Evolutionary conservation across 2,329 filamentous ascomycete species (phyloP).

Genomic region (Ophiostoma ulmi): DNA sequence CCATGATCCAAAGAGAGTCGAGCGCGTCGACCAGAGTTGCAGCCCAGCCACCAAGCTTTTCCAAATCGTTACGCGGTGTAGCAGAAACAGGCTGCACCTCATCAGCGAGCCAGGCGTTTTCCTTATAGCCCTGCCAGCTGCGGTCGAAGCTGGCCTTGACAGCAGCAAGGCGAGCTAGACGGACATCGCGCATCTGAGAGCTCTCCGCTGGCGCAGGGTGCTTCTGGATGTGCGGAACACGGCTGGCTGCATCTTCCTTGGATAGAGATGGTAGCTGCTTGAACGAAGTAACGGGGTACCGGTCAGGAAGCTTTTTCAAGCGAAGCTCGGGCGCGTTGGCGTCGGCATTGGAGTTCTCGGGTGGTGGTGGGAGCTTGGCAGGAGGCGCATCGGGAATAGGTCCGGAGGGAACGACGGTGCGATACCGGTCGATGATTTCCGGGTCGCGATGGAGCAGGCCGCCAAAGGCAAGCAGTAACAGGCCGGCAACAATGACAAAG

Average conservation of each 20-base stretch:
- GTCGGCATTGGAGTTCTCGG: not conserved
- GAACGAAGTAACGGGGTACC: slow-evolving; percentile 35
- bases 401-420: not conserved
- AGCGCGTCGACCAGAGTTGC: slow-evolving; percentile 63
- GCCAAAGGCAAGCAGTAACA: slow-evolving; percentile 20
- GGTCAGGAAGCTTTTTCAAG: slow-evolving; percentile 35
- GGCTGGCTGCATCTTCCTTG: slow-evolving; percentile 32
- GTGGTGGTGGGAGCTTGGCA: slow-evolving; percentile 21
- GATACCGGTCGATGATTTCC: slow-evolving; percentile 22
- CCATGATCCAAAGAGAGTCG: slow-evolving; percentile 71
- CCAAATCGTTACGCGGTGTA: slow-evolving; percentile 49
- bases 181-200: slow-evolving; percentile 33
- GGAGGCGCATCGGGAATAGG: slow-evolving; percentile 19
- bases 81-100: slow-evolving; percentile 56
- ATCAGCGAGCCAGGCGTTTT: slow-evolving; percentile 59
- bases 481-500: slow-evolving; percentile 21
- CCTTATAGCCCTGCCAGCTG: slow-evolving; percentile 57
- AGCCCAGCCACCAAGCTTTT: slow-evolving; percentile 53
- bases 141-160: slow-evolving; percentile 50
- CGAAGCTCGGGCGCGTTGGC: slow-evolving; percentile 17
- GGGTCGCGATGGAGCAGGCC: slow-evolving; percentile 20
- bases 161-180: slow-evolving; percentile 39
- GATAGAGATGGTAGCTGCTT: slow-evolving; percentile 35
- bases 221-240: slow-evolving; percentile 58
- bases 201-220: slow-evolving; percentile 46